phyloP scores from a whole-genome alignment of 169 alveolate species.

The Theileria annulata region DNA sequence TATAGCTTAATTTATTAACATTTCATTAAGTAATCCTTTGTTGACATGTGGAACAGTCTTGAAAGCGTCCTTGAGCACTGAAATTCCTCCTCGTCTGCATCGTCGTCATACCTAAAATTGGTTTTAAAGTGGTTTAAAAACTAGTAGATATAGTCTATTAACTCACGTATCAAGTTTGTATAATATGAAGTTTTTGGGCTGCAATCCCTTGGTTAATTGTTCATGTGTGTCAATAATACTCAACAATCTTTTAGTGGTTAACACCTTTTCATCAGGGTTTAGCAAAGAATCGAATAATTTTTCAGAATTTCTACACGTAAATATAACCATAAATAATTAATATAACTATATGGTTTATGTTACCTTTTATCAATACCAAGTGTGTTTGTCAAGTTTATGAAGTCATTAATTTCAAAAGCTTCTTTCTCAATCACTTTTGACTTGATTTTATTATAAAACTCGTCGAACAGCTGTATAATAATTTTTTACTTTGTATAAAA shows the following conservation, averaged over 20 bases:
- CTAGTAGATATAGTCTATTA: neutral
- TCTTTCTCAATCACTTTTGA: neutral
- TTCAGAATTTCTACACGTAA: slow-evolving; percentile 10
- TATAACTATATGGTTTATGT: neutral
- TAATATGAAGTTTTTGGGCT: slow-evolving; percentile 4
- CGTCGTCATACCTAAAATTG: slow-evolving; percentile 31
- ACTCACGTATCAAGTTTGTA: slow-evolving; percentile 48
- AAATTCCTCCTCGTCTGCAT: slow-evolving; percentile 47
- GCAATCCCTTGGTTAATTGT: slow-evolving; percentile 18
- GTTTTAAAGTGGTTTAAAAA: neutral
- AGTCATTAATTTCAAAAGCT: slow-evolving; percentile 6
- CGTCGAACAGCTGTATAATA: neutral
- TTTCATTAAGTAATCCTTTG: slow-evolving; percentile 37
- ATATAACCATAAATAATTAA: neutral
- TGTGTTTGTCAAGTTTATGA: slow-evolving; percentile 1
- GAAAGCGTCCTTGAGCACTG: slow-evolving; percentile 53
- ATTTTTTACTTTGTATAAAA: no score
- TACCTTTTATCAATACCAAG: slow-evolving; percentile 9
- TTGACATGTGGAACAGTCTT: slow-evolving; percentile 63
- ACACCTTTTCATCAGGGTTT: slow-evolving; percentile 17
- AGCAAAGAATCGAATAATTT: slow-evolving; percentile 36
- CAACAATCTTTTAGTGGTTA: slow-evolving; percentile 17
- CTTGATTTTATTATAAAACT: neutral
- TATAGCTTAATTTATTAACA: neutral
- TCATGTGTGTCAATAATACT: slow-evolving; percentile 39